Base-by-base conservation (phyloP, 2,329 filamentous ascomycete species). In the Calonectria pauciramosa region DNA sequence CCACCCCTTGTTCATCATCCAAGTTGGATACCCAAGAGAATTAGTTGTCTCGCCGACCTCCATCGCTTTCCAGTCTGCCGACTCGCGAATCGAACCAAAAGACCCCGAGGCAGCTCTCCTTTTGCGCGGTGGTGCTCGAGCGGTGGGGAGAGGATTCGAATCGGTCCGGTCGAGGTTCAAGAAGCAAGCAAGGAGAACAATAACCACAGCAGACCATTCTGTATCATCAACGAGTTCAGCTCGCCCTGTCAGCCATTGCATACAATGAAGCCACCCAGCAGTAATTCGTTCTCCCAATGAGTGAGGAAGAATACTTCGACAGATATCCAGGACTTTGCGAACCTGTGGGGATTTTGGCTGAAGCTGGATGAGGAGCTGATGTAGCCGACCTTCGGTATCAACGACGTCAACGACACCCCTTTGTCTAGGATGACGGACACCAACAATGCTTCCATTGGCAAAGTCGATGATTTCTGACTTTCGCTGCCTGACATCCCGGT, bases 221-320 rank as follows among this genome's bases (percentile, higher is more conserved):
- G 86, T 72, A 75, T 93, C 89, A 4, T 85, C 83, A 18, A 88
- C 82, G 10, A 86, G 81, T 5, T 88, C 84, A 5, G 88, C 86
- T 71, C 89, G 88, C 14, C 84, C 81, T 36, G 86, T 86, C 51
- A 95, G 86, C 94, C 94, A 96, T 75, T 92, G 91, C 84, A 94
- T 90, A 26, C 91, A 89, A 81, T 95, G 93, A 90, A 94, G 94
- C 93, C 94, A 96, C 2, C 90, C 91, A 13, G 92, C 89, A 71
- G 94, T 85, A 13, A 95, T 85, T 32, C 87, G 94, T 86, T 87
- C 93, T 74, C 85, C 91, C 51, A 90, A 87, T 0, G 88, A 87
- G 26, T 91, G 86, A 9, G 91, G 91, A 34, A 96, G 83, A 41
- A 94, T 89, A 76, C 93, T 92, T 72, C 90, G 90, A 80, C 93